Evolutionary conservation across 2,329 filamentous ascomycete genomes (phyloP).

Genomic region (Pleomassaria siparia): DNA sequence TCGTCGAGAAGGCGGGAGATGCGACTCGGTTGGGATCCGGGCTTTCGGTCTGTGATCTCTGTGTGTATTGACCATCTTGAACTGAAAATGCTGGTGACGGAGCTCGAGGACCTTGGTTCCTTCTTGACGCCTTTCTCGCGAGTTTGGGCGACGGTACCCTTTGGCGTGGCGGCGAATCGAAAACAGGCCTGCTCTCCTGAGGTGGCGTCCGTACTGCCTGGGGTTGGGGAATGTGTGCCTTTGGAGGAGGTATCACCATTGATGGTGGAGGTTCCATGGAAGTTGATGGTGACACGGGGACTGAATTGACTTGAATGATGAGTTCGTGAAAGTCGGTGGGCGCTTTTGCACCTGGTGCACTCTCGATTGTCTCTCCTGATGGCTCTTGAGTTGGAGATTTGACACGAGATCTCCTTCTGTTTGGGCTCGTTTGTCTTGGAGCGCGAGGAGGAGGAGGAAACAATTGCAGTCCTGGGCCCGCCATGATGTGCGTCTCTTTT

Average conservation of each 20-base stretch:
- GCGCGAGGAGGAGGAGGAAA: conserved; percentile 42
- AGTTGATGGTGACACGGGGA: conserved; percentile 36
- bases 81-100: conserved; percentile 21
- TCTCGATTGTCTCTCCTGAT: conserved; percentile 30
- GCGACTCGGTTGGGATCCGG: conserved; percentile 34
- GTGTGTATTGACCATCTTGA: conserved; percentile 14
- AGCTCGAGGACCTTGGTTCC: conserved; percentile 21
- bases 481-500: conserved; percentile 31
- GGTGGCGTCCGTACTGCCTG: conserved; percentile 22
- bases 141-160: conserved; percentile 22
- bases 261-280: conserved; percentile 22
- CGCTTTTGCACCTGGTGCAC: conserved; percentile 31
- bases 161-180: conserved; percentile 27
- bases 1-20: conserved; percentile 40
- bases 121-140: conserved; percentile 18
- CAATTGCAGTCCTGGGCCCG: conserved; percentile 39
- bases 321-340: conserved; percentile 43
- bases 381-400: conserved; percentile 36
- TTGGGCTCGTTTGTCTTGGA: conserved; percentile 36
- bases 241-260: conserved; percentile 26
- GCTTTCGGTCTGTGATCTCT: conserved; percentile 19
- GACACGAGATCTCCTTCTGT: conserved; percentile 25
- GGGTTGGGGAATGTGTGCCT: conserved; percentile 29
- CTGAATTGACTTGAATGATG: conserved; percentile 43
- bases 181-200: conserved; percentile 20